Base-by-base conservation (phyloP, 2,329 filamentous ascomycete genomes). In the Fusarium sp. region DNA sequence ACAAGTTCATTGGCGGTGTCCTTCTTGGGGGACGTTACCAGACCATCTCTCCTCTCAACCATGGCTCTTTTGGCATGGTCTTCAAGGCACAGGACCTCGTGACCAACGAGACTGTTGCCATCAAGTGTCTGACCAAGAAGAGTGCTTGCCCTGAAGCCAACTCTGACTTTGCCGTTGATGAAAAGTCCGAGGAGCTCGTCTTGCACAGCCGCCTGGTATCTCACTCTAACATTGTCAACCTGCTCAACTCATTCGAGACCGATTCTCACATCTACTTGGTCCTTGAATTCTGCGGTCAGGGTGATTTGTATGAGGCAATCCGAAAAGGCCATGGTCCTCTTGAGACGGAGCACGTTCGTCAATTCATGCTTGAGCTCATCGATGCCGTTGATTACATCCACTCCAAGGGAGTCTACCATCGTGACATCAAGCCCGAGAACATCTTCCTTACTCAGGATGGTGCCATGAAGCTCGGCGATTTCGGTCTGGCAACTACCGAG, bases 371-470 rank as follows among this genome's bases (percentile, higher is more conserved):
- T 64, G 91, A 99, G 83, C 89, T 99, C 36, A 89, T 99, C 56
- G 91, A 93, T 78, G 94, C 95, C 53, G 92, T 99, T 52, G 91
- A 93, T 68, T 95, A 94, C 82, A 94, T 97, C 82, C 96, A 99
- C 81, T 88, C 89, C 69, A 95, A 95, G 80, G 95, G 94, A 71
- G 89, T 98, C 78, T 98, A 94, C 80, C 96, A 99, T 79, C 93
- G 96, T 66, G 96, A 99, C 81, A 98, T 99, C 89, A 99, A 99
- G 85, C 96, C 96, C 0, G 96, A 99, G 87, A 99, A 99, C 86
- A 97, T 99, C 81, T 98, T 99, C 81, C 87, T 99, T 70, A 93
- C 91, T 63, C 89, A 95, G 65, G 89, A 92, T 73, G 95, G 95
- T 57, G 88, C 91, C 40, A 93, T 98, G 92, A 99, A 99, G 84